A percentile compares a stretch with the other conserved stretches of the same genome.
Conservation (phyloP, 2,329 filamentous ascomycete genomes). For the Ophiostoma sp. region DNA sequence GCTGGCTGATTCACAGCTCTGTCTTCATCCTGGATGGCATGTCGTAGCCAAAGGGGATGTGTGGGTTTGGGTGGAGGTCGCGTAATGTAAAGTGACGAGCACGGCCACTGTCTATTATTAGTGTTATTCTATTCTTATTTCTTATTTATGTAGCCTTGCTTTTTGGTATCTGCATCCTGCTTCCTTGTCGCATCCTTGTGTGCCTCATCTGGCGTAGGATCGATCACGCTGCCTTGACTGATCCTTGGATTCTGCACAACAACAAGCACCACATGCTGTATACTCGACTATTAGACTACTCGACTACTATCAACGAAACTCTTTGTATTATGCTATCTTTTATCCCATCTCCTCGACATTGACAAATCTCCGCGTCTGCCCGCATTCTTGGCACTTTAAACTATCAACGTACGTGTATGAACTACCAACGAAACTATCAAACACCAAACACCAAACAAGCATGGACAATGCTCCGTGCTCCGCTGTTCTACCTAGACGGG, state of each 20-base stretch:
- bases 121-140: neutral
- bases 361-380: neutral
- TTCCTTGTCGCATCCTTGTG: too few relatives aligned
- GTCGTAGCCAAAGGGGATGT: conserved; percentile 10
- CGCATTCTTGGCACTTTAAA: neutral
- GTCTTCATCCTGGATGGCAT: neutral
- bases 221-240: neutral
- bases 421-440: neutral
- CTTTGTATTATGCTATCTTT: too few relatives aligned
- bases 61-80: conserved; percentile 10
- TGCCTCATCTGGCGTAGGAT: neutral
- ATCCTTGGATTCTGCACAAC: too few relatives aligned
- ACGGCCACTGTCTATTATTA: conserved; percentile 9
- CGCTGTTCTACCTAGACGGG: neutral
- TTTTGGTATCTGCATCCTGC: too few relatives aligned
- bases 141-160: neutral
- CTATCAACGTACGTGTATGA: neutral
- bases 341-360: neutral
- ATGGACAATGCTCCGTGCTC: neutral
- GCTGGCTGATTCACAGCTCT: neutral
- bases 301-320: too few relatives aligned
- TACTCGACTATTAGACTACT: too few relatives aligned
- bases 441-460: neutral
- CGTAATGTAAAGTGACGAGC: neutral
- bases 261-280: too few relatives aligned